Conservation (phyloP, 805 yeast species). For the Candida qinlingensis region DNA sequence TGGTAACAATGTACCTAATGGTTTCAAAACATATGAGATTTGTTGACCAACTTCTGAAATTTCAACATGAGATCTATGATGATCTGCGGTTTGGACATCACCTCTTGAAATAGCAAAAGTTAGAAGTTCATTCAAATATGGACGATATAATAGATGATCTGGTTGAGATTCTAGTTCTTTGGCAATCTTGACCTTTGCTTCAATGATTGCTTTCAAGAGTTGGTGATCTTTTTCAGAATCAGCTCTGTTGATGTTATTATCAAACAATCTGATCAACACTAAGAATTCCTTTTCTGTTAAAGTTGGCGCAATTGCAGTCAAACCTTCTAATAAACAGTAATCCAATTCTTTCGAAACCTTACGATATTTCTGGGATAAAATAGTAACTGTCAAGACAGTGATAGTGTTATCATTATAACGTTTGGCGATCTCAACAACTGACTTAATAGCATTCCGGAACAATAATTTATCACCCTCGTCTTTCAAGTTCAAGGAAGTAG, state of each 20-base stretch:
- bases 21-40: conserved; percentile 58
- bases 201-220: conserved; percentile 36
- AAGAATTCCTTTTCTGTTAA: conserved; percentile 64
- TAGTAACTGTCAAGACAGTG: conserved; percentile 70
- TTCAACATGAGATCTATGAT: conserved; percentile 73
- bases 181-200: conserved; percentile 46
- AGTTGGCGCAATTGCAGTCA: conserved; percentile 55
- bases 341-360: conserved; percentile 48
- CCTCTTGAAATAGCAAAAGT: conserved; percentile 69
- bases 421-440: conserved; percentile 61
- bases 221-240: conserved; percentile 34
- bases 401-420: conserved; percentile 67
- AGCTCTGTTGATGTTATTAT: conserved; percentile 43
- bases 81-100: conserved; percentile 68
- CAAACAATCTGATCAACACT: conserved; percentile 53
- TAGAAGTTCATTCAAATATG: conserved; percentile 63
- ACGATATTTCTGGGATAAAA: conserved; percentile 70
- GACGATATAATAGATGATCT: conserved; percentile 42
- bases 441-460: conserved; percentile 62
- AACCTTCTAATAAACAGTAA: conserved; percentile 50
- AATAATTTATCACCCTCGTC: conserved; percentile 23
- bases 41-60: conserved; percentile 66
- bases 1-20: conserved; percentile 75
- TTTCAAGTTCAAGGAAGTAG: conserved; percentile 1
- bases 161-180: conserved; percentile 23